phyloP scores from a whole-genome alignment of 768 basidiomycete species.

The Agaricus blazei region DNA sequence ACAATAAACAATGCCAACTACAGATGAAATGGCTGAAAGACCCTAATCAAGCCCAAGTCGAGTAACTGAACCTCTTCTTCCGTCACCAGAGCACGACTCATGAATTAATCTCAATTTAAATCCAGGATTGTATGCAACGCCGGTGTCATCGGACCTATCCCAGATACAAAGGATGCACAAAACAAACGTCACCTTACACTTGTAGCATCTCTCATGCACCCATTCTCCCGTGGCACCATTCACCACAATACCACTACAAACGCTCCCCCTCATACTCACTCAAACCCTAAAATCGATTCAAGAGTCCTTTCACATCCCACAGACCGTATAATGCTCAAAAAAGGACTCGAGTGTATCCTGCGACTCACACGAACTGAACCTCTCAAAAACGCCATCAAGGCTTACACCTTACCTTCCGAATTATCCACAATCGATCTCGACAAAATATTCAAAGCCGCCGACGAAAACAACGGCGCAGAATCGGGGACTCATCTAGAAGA shows the following conservation, averaged over 20 bases:
- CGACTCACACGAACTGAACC: constrained; percentile 9
- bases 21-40: constrained; percentile 1
- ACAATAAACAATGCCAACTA: constrained; percentile 1
- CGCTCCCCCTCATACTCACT: neutral
- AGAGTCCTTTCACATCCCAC: constrained; percentile 8
- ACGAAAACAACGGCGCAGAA: neutral
- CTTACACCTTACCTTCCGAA: neutral
- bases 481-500: neutral
- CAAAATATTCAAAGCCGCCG: constrained; percentile 11
- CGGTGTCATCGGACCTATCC: neutral
- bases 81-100: too few species aligned
- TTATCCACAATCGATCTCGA: constrained; percentile 2
- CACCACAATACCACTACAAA: constrained; percentile 6
- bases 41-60: constrained; percentile 6
- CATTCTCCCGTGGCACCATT: constrained; percentile 34
- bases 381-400: constrained; percentile 1
- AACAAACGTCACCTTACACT: constrained; percentile 9
- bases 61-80: constrained; percentile 1
- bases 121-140: constrained; percentile 2
- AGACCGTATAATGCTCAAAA: constrained; percentile 15
- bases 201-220: constrained; percentile 22
- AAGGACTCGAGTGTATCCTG: constrained; percentile 13
- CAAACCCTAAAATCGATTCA: constrained; percentile 4
- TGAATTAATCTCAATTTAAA: too few species aligned
- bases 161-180: neutral